Evolutionary conservation across 345 rosid genomes (phyloP).

Genomic region (Mercurialis annua): DNA sequence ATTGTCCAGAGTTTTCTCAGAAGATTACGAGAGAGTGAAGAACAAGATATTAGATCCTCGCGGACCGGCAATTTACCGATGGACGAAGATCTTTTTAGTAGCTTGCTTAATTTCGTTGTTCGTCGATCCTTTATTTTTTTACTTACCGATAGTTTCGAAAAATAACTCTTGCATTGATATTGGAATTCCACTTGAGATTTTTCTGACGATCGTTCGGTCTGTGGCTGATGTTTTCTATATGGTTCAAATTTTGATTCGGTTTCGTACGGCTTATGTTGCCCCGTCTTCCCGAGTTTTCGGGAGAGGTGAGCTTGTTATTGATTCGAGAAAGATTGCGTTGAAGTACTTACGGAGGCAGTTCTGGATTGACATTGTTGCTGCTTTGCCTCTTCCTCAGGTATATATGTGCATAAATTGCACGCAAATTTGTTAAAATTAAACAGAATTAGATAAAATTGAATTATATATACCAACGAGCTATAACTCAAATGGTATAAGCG

Average conservation of each 20-base stretch:
- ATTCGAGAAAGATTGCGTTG: slow-evolving; percentile 53
- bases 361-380: slow-evolving; percentile 73
- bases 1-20: slow-evolving; percentile 68
- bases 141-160: slow-evolving; percentile 49
- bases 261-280: slow-evolving; percentile 73
- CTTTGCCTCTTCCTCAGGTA: slow-evolving; percentile 94
- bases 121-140: slow-evolving; percentile 80
- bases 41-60: slow-evolving; percentile 73
- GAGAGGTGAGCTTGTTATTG: slow-evolving; percentile 85
- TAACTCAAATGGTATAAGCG: no score
- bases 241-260: slow-evolving; percentile 62
- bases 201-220: slow-evolving; percentile 60
- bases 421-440: background rate
- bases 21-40: slow-evolving; percentile 61
- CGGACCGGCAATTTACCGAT: slow-evolving; percentile 49
- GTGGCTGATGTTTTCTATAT: slow-evolving; percentile 69
- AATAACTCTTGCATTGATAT: slow-evolving; percentile 56
- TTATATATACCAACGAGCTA: no score
- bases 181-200: slow-evolving; percentile 51
- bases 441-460: no score
- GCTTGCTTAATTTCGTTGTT: slow-evolving; percentile 72
- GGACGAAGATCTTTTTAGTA: slow-evolving; percentile 73
- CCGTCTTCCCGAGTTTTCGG: slow-evolving; percentile 91
- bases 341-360: slow-evolving; percentile 53
- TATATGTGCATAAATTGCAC: no score